Evolutionary conservation across 768 basidiomycete species (phyloP), one percentile per base, ranked within the genome.

Genomic region (Amanita fuliginea): DNA sequence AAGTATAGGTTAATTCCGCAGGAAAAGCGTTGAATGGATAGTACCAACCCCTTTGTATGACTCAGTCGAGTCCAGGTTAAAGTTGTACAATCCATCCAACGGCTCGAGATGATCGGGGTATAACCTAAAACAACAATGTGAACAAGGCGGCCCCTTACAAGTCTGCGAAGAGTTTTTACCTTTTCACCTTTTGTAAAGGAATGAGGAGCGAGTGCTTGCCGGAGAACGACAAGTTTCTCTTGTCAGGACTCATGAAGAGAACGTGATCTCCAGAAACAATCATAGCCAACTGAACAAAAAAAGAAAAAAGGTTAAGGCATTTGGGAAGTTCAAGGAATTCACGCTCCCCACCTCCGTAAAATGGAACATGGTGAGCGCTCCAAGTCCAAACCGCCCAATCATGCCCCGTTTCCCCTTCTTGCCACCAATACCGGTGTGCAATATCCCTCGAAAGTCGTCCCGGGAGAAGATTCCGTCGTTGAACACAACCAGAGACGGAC

Each of bases 321-420:
- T 3, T 4, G 10, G 30, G 49, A 26, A 45, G 14, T 5, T 9
- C 6, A 22, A 21, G 13, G 32, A 1, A 6, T 11, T 3, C 18
- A 39, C 10, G 3, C 21, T 9, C 64, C n/a, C 45, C 44, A 76
- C 76, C 60, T 77, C 75, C 0, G 72, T 68, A 46, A 77, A 68
- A 53, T 76, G 73, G 51, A 71, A 79, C 67, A 77, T 72, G 0
- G 74, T 70, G 3, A 78, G 60, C 11, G 71, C 72, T 6, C 77
- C 77, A 6, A 72, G 60, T 4, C 77, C 77, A 58, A 76, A 78
- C 47, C 70, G 68, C 0, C 77, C 77, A 34, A 77, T 77, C 1
- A 67, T 69, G 47, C 67, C 67, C 0, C 45, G 51, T 18, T 56
- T 56, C 1, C 54, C 61, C 13, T 56, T 53, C 52, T 79, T 78